Percentiles rank a stretch among this genome's conserved stretches.
Evolutionary conservation across 2,329 filamentous ascomycete species (phyloP).

Genomic region (Diaporthe velutina): DNA sequence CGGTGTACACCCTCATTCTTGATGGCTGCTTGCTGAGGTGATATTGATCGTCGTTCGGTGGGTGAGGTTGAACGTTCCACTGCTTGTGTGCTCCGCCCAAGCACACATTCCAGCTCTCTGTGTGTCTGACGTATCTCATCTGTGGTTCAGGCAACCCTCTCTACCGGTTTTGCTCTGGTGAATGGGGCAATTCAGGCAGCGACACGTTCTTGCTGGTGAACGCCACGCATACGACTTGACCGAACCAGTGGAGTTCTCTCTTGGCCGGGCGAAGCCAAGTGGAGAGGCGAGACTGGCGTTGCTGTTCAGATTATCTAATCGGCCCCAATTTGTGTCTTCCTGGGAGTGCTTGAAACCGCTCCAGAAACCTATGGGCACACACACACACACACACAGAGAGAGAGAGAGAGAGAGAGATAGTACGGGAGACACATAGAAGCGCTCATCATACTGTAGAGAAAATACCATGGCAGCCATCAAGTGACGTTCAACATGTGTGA

Average conservation of each 20-base stretch:
- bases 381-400: too few relatives aligned
- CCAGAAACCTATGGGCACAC: not conserved
- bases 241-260: not conserved
- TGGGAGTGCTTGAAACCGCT: not conserved
- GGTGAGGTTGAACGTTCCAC: conserved; percentile 1
- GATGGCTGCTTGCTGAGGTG: not conserved
- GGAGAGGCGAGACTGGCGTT: not conserved
- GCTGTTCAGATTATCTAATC: not conserved
- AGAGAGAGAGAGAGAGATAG: too few relatives aligned
- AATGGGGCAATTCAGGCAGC: not conserved
- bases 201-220: not conserved
- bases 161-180: not conserved
- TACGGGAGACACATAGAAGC: not conserved
- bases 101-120: not conserved
- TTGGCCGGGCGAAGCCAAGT: not conserved
- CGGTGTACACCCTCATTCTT: not conserved
- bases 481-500: not conserved
- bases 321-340: not conserved
- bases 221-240: not conserved
- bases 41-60: not conserved
- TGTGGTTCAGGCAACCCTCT: not conserved
- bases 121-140: not conserved
- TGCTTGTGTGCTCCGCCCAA: not conserved
- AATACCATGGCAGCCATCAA: not conserved
- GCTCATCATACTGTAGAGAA: not conserved